A percentile compares a stretch with the other conserved stretches of the same genome.
phyloP scores from a whole-genome alignment of 495 filamentous ascomycete species.

The Rhypophila decipiens region DNA sequence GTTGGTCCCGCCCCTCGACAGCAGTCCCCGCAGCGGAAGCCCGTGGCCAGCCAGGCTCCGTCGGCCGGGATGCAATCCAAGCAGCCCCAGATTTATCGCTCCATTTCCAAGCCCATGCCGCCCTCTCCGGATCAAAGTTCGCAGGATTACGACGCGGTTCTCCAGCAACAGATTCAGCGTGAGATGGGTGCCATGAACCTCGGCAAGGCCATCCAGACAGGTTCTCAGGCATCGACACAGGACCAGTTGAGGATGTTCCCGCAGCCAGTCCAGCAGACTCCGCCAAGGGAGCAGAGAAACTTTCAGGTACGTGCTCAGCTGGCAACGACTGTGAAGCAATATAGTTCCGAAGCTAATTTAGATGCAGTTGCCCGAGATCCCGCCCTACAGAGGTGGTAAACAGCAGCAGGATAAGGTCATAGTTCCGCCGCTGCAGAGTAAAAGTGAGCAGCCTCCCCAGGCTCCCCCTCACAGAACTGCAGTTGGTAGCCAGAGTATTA shows the following conservation, averaged over 20 bases:
- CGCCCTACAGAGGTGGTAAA: slow-evolving; percentile 39
- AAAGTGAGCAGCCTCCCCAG: slow-evolving; percentile 10
- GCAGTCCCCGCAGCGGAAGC: slow-evolving; percentile 55
- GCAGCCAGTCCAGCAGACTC: slow-evolving; percentile 7
- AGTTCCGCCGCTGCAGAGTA: slow-evolving; percentile 13
- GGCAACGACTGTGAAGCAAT: neutral
- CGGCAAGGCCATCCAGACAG: slow-evolving; percentile 19
- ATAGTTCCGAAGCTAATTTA: slow-evolving; percentile 23
- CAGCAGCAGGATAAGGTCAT: slow-evolving; percentile 17
- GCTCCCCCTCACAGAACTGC: slow-evolving; percentile 2
- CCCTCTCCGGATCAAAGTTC: slow-evolving; percentile 24
- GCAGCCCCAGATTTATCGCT: slow-evolving; percentile 34
- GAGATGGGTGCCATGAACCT: slow-evolving; percentile 50
- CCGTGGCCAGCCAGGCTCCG: slow-evolving; percentile 32
- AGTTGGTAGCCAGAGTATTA: slow-evolving; percentile 1
- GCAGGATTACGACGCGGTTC: slow-evolving; percentile 52
- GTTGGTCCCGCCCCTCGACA: slow-evolving; percentile 31
- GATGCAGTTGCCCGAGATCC: slow-evolving; percentile 48
- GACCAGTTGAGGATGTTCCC: slow-evolving; percentile 10
- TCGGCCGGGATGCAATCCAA: slow-evolving; percentile 37
- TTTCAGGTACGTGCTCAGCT: neutral
- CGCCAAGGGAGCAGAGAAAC: no score
- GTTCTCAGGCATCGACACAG: slow-evolving; percentile 5
- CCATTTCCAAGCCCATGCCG: slow-evolving; percentile 34
- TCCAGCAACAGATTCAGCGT: slow-evolving; percentile 54